Conservation (phyloP, 2,329 filamentous ascomycete species). For the Ambrosiella cleistominuta region DNA sequence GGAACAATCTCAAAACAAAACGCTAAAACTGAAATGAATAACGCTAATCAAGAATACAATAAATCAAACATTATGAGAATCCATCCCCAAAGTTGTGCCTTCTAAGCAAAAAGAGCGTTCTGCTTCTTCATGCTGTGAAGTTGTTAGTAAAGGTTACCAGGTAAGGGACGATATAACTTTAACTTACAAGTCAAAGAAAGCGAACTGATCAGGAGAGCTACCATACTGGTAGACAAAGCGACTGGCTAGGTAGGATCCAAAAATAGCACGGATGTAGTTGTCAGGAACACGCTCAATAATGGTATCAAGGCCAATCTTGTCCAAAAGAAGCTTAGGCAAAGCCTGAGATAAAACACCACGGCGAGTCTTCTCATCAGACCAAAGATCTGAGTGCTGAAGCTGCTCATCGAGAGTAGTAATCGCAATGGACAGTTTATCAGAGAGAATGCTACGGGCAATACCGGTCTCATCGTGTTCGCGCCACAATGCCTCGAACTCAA, state of each 20-base stretch:
- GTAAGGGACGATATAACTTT: background rate
- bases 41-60: background rate
- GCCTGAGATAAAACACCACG: slow-evolving; percentile 67
- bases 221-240: slow-evolving; percentile 95
- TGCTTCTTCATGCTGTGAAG: slow-evolving; percentile 36
- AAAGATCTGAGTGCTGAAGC: slow-evolving; percentile 80
- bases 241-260: slow-evolving; percentile 85
- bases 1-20: background rate
- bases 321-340: slow-evolving; percentile 62
- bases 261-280: slow-evolving; percentile 82
- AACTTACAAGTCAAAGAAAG: slow-evolving; percentile 94
- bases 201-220: slow-evolving; percentile 83
- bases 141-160: background rate
- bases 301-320: slow-evolving; percentile 80
- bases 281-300: slow-evolving; percentile 80
- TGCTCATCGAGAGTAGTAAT: slow-evolving; percentile 97
- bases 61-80: background rate
- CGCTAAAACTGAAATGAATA: background rate
- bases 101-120: slow-evolving; percentile 3
- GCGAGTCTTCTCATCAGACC: slow-evolving; percentile 66
- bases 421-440: slow-evolving; percentile 74
- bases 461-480: slow-evolving; percentile 75
- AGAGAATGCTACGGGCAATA: slow-evolving; percentile 65
- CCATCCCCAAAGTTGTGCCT: background rate
- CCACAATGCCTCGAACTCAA: slow-evolving; percentile 99